phyloP scores from a whole-genome alignment of 331 rosid genomes.

The Malus hybrid region DNA sequence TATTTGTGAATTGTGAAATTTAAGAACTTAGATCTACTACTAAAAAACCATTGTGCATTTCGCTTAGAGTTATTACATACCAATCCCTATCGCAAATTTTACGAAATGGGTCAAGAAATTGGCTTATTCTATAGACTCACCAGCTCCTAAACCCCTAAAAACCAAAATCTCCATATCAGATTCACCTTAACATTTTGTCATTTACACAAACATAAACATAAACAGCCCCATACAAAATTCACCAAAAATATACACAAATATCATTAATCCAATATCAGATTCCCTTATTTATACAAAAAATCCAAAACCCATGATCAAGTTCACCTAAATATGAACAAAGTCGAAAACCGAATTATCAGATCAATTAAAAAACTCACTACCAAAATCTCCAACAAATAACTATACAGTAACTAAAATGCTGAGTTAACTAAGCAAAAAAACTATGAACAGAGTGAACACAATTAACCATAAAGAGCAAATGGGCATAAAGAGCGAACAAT shows the following conservation, averaged over 20 bases:
- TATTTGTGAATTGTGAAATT: not conserved
- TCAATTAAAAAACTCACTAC: not conserved
- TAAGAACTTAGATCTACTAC: not conserved
- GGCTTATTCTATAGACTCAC: not conserved
- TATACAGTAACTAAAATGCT: not conserved
- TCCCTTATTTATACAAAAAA: not conserved
- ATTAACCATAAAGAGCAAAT: too few species aligned
- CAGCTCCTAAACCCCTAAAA: constrained; percentile 4
- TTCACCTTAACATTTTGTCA: not conserved
- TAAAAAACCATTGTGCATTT: not conserved
- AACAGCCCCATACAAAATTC: not conserved
- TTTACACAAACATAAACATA: not conserved
- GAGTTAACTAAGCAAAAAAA: not conserved
- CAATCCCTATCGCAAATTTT: not conserved
- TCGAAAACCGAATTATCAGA: not conserved
- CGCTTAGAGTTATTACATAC: not conserved
- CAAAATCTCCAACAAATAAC: not conserved
- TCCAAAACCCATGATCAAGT: not conserved
- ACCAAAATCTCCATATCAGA: not conserved
- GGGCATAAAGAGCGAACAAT: too few species aligned
- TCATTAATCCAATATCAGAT: not conserved
- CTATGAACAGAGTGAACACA: not conserved
- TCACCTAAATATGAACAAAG: not conserved
- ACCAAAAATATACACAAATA: not conserved
- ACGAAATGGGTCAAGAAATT: not conserved